phyloP scores from a whole-genome alignment of 2,329 filamentous ascomycete species.

The Fusarium tanahbumbuense region DNA sequence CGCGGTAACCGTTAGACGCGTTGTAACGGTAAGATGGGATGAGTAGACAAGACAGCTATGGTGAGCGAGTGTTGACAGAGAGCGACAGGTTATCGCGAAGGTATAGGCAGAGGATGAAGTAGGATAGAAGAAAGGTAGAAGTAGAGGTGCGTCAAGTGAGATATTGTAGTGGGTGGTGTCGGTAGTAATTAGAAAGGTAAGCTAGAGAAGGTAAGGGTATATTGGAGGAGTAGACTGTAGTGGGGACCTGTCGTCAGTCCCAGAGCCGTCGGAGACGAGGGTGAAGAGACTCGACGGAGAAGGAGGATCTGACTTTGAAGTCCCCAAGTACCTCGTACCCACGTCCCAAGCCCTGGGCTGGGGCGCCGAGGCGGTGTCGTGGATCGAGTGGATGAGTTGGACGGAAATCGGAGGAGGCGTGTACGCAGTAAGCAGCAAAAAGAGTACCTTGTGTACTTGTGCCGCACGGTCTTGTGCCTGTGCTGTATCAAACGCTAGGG shows the following conservation, averaged over 20 bases:
- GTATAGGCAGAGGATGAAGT: constrained; percentile 24
- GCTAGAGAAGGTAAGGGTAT: constrained; percentile 43
- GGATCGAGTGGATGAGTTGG: constrained; percentile 44
- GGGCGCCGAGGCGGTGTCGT: constrained; percentile 47
- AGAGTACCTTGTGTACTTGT: constrained; percentile 23
- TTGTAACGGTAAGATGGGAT: constrained; percentile 14
- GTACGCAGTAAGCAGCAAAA: constrained; percentile 16
- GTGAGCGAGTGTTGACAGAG: constrained; percentile 39
- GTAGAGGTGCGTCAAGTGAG: constrained; percentile 39
- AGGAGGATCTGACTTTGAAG: constrained; percentile 38
- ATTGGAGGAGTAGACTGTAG: constrained; percentile 38
- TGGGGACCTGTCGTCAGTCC: constrained; percentile 44
- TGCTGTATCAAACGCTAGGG: constrained; percentile 26
- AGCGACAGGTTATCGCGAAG: constrained; percentile 24
- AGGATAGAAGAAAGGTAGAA: constrained; percentile 27
- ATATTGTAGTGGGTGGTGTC: constrained; percentile 42
- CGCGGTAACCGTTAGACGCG: constrained; percentile 33
- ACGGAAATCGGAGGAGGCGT: constrained; percentile 40
- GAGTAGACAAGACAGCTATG: constrained; percentile 28
- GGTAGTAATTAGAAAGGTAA: constrained; percentile 43
- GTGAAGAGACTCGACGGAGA: constrained; percentile 38
- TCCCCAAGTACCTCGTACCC: constrained; percentile 41
- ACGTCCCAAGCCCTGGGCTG: constrained; percentile 42
- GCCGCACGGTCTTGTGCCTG: constrained; percentile 38
- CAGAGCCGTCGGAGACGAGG: constrained; percentile 33